phyloP scores from a whole-genome alignment of 139 green algal genomes.

The Chlamydomonas sp. region DNA sequence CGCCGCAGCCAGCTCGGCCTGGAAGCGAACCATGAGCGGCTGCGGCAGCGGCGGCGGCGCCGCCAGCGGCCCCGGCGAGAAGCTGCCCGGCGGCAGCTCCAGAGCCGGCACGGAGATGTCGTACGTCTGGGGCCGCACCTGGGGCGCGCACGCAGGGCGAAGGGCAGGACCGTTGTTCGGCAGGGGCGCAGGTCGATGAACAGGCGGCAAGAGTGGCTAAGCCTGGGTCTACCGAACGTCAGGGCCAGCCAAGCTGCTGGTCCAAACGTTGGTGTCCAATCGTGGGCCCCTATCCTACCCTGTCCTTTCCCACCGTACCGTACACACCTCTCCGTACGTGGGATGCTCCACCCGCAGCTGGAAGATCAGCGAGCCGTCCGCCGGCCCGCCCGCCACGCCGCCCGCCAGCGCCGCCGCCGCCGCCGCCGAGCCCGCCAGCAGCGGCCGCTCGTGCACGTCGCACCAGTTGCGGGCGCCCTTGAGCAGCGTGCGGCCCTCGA shows the following conservation, averaged over 20 bases:
- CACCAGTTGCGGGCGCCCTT: slow-evolving; percentile 37
- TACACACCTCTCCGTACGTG: neutral
- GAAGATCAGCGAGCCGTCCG: slow-evolving; percentile 29
- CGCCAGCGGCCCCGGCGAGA: slow-evolving; percentile 8
- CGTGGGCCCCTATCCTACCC: neutral
- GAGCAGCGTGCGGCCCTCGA: slow-evolving; percentile 26
- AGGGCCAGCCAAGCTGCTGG: neutral
- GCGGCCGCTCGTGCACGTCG: slow-evolving; percentile 32
- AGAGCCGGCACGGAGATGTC: slow-evolving; percentile 6
- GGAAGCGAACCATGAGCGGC: slow-evolving; percentile 16
- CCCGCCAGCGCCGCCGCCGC: neutral
- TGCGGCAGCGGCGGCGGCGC: slow-evolving; percentile 23
- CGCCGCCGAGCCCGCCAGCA: slow-evolving; percentile 9
- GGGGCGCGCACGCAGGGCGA: too few species aligned
- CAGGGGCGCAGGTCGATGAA: too few species aligned
- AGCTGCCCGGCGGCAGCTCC: slow-evolving; percentile 11
- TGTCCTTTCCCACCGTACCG: too few species aligned
- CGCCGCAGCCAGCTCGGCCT: slow-evolving; percentile 18
- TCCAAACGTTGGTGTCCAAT: too few species aligned
- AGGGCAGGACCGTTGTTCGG: too few species aligned
- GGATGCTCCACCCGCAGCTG: slow-evolving; percentile 31
- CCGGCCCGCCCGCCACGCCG: slow-evolving; percentile 2
- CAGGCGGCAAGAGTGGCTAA: neutral
- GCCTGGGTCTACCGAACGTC: neutral
- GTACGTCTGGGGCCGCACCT: neutral